Evolutionary conservation across 805 yeast genomes (phyloP), one percentile per base, ranked within the genome.

Genomic region (Spathaspora sp.): DNA sequence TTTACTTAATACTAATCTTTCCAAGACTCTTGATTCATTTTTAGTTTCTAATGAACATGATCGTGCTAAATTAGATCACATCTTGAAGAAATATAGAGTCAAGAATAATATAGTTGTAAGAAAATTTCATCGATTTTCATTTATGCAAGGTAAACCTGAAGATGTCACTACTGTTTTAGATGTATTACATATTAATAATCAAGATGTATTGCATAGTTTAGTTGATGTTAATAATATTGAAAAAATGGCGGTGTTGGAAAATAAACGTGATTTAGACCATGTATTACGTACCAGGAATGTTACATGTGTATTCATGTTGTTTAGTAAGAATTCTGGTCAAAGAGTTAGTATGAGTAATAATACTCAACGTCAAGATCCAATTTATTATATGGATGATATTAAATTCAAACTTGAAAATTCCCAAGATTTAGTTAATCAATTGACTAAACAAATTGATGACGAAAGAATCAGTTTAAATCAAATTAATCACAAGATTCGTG

Each of bases 41-140:
- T 73, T 88, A 35, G 97, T 89, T 1, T 75, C 80, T 35, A 81
- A 79, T 60, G 79, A 73, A 45, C 74, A 75, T 28, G 98, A 93
- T 62, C 75, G 83, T 44, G 58, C 57, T 50, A 43, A 68, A 9
- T 59, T 74, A 18, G 57, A 48, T 2, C 63, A 65, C 10, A 59
- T 66, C 1, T 60, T 86, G 48, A 64, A 59, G 51, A 49, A 62
- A 28, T 42, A 55, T 45, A 45, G 53, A 11, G 47, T 64, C 3
- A 61, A 67, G 52, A 67, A 68, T 44, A 75, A 76, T 46, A 75
- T 86, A 8, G 65, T 82, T 20, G 76, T 78, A 1, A 72, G 90
- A 53, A 72, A 64, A 47, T 72, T 76, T 20, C 94, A 89, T 58
- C 64, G 66, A 8, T 88, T 87, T 59, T 77, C 81, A 51, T 88